Evolutionary conservation across 306 rosid genomes (phyloP).

Genomic region (Cicer cuneatum): DNA sequence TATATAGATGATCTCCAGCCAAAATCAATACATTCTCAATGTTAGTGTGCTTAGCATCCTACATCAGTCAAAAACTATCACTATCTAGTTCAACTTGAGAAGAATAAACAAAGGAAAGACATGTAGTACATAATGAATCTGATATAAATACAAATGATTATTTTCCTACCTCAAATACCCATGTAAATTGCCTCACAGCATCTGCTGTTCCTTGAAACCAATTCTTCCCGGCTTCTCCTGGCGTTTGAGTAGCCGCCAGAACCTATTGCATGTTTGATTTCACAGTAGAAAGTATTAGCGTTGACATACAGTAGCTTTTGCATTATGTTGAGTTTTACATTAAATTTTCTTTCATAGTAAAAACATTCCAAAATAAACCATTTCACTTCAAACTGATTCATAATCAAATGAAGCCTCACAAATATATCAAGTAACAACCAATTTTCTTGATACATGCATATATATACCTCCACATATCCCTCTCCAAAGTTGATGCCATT

Average conservation of each 20-base stretch:
- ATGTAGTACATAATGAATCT: no score
- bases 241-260: conserved; percentile 94
- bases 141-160: conserved; percentile 19
- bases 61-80: conserved; percentile 43
- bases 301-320: neutral
- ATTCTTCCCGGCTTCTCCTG: conserved; percentile 88
- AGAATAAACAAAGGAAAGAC: no score
- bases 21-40: conserved; percentile 80
- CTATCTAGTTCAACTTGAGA: conserved; percentile 14
- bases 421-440: neutral
- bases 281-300: neutral
- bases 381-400: neutral
- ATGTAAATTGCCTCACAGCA: conserved; percentile 92
- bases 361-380: neutral
- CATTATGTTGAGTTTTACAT: neutral
- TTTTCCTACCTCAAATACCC: conserved; percentile 90
- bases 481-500: conserved; percentile 90
- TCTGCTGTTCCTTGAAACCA: conserved; percentile 99
- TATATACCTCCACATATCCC: conserved; percentile 86
- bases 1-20: conserved; percentile 91
- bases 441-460: neutral
- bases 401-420: neutral
- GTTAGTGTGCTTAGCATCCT: conserved; percentile 86
- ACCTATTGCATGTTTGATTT: conserved; percentile 61
- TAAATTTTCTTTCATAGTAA: neutral